These are phyloP conservation scores for Suillus spraguei DNA, from an alignment of 768 basidiomycete genomes.

Conservation along the genomic window DNA sequence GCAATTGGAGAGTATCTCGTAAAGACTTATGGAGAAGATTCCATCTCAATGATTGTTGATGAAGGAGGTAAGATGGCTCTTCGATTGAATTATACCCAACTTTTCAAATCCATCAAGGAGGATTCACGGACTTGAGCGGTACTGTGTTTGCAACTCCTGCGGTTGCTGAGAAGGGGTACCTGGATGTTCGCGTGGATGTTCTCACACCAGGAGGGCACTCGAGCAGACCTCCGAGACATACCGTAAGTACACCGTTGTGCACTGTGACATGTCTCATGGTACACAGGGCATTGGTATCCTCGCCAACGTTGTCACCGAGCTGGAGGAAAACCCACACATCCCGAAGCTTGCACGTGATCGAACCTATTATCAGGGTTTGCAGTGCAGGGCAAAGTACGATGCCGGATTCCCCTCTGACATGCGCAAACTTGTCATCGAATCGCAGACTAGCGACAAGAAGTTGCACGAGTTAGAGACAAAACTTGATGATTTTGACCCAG, in stretches of 20 bases:
- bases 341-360: slow-evolving; percentile 31
- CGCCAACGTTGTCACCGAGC: slow-evolving; percentile 44
- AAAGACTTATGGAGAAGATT: slow-evolving; percentile 48
- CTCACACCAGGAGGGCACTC: slow-evolving; percentile 56
- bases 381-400: slow-evolving; percentile 45
- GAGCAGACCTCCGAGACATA: slow-evolving; percentile 53
- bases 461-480: slow-evolving; percentile 17
- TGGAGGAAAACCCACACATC: slow-evolving; percentile 47
- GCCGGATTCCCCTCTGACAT: slow-evolving; percentile 31
- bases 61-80: slow-evolving; percentile 47
- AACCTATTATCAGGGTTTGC: slow-evolving; percentile 35
- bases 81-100: neutral
- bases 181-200: slow-evolving; percentile 45
- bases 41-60: slow-evolving; percentile 58
- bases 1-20: slow-evolving; percentile 43
- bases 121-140: slow-evolving; percentile 30
- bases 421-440: slow-evolving; percentile 25
- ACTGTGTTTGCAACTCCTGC: slow-evolving; percentile 33
- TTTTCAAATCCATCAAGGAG: slow-evolving; percentile 24
- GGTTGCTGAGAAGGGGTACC: slow-evolving; percentile 46
- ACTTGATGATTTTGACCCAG: slow-evolving; percentile 25
- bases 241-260: slow-evolving; percentile 32
- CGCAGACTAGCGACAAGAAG: slow-evolving; percentile 24
- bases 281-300: slow-evolving; percentile 52
- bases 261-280: neutral